These are phyloP conservation scores for Cocos nucifera DNA, from an alignment of 176 grass and related monocot genomes.

Conservation along the genomic window DNA sequence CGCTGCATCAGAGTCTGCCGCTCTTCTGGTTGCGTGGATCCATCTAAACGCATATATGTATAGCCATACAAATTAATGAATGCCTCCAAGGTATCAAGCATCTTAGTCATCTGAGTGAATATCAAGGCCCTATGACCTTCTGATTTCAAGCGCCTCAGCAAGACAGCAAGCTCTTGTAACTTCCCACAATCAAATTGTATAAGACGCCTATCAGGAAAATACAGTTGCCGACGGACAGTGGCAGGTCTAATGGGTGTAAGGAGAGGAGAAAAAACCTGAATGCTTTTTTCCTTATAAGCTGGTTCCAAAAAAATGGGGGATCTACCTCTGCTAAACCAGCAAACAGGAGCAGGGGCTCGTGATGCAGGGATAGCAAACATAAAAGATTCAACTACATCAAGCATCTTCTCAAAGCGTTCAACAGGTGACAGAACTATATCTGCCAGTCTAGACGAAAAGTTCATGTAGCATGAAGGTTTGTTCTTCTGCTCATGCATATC, in stretches of 20 bases:
- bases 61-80: conserved; percentile 99
- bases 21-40: conserved; percentile 88
- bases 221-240: conserved; percentile 87
- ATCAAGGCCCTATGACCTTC: conserved; percentile 95
- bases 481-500: conserved; percentile 73
- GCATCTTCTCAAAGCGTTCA: conserved; percentile 72
- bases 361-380: conserved; percentile 94
- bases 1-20: conserved; percentile 96
- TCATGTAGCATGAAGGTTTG: conserved; percentile 63
- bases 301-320: conserved; percentile 66
- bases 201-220: conserved; percentile 95
- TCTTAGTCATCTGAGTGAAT: conserved; percentile 99
- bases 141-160: conserved; percentile 70
- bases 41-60: conserved; percentile 93
- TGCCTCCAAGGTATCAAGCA: conserved; percentile 96
- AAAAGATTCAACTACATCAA: conserved; percentile 83
- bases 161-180: conserved; percentile 80
- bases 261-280: conserved; percentile 39
- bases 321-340: conserved; percentile 70
- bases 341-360: conserved; percentile 60
- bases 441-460: conserved; percentile 67
- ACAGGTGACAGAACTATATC: conserved; percentile 69
- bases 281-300: conserved; percentile 53
- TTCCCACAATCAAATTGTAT: conserved; percentile 99
- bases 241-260: conserved; percentile 70